Conservation (phyloP, 352 stramenopile species). For the Pythium dissotocum region DNA sequence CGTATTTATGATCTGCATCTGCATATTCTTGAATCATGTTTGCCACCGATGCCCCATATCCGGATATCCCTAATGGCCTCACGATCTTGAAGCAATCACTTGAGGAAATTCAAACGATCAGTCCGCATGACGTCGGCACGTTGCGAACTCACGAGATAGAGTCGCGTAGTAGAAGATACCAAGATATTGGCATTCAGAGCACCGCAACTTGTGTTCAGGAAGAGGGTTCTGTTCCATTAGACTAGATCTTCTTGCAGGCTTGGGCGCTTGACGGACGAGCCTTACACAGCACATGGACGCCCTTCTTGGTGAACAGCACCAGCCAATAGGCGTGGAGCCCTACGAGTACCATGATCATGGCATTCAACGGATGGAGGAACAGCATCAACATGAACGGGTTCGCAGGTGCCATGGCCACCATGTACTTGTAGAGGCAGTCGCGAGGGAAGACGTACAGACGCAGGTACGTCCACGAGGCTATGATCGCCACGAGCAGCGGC, state of each 20-base stretch:
- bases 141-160: conserved; percentile 55
- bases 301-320: background rate
- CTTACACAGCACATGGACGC: background rate
- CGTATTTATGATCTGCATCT: no score
- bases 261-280: background rate
- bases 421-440: conserved; percentile 28
- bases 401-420: conserved; percentile 18
- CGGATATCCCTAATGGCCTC: no score
- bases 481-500: conserved; percentile 20
- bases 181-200: no score
- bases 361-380: conserved; percentile 28
- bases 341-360: conserved; percentile 29
- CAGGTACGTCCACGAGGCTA: conserved; percentile 33
- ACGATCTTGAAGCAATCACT: no score
- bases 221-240: background rate
- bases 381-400: conserved; percentile 20
- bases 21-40: no score
- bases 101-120: no score
- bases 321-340: conserved; percentile 30
- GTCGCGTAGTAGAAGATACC: background rate
- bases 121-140: conserved; percentile 86
- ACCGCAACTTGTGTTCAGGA: background rate
- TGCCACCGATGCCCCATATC: no score
- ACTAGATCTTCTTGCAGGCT: background rate
- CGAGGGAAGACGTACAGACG: conserved; percentile 31